phyloP scores from a whole-genome alignment of 2,329 filamentous ascomycete species.

The Fusarium incarnatum region DNA sequence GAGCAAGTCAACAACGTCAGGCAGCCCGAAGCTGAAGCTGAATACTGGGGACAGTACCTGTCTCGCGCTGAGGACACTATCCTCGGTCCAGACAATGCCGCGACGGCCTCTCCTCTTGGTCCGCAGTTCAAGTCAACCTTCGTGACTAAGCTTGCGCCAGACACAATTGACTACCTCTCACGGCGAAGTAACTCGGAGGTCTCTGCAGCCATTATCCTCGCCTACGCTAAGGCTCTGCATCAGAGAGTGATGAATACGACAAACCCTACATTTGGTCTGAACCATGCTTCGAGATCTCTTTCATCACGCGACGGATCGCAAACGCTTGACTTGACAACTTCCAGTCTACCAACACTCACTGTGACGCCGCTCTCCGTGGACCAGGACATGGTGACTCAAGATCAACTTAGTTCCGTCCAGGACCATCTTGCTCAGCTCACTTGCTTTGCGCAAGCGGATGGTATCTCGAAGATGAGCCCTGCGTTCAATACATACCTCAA shows the following conservation, averaged over 20 bases:
- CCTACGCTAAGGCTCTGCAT: conserved; percentile 1
- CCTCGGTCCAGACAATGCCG: accelerated
- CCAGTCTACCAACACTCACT: conserved; percentile 10
- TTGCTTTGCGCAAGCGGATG: conserved; percentile 6
- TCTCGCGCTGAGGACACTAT: conserved; percentile 4
- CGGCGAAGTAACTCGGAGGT: neutral
- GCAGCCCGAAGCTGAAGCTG: neutral
- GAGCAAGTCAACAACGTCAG: neutral
- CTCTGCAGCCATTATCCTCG: neutral
- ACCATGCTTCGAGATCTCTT: conserved; percentile 24
- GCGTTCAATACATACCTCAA: conserved; percentile 23
- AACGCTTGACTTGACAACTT: conserved; percentile 12
- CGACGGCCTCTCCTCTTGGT: neutral
- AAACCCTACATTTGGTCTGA: conserved; percentile 14
- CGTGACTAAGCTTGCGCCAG: accelerated
- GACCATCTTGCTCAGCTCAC: conserved; percentile 18
- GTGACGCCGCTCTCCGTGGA: conserved; percentile 3
- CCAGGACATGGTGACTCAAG: neutral
- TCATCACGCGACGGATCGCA: neutral
- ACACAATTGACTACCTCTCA: neutral
- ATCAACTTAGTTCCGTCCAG: neutral
- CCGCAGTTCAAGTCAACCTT: conserved; percentile 9
- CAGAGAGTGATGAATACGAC: neutral
- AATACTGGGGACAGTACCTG: conserved; percentile 15
- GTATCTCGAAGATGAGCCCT: neutral